Evolutionary conservation across 2,329 filamentous ascomycete species (phyloP), one percentile per base, ranked within the genome.

Genomic region (Aureobasidium sp.): DNA sequence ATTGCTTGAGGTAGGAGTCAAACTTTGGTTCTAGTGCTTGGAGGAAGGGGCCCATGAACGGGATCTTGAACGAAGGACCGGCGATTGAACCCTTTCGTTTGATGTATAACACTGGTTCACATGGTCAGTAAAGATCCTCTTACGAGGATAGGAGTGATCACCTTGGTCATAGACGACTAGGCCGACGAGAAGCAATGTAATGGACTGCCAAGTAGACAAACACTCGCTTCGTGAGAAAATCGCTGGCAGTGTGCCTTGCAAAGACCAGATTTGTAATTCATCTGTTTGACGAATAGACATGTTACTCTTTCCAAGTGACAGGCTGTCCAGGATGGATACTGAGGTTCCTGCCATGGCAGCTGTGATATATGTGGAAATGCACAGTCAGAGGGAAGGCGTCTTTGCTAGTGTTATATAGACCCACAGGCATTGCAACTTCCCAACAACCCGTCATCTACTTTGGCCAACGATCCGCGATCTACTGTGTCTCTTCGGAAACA

Each of bases 1-100:
- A 99, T 86, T 98, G 98, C 68, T 87, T 91, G 78, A 95, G 88
- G 83, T 99, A 99, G 75, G 95, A 89, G 68, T 91, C 90, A 78
- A 98, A 98, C 75, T 95, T 93, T 66, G 96, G 96, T 79, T 97
- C 91, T 73, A 98, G 85, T 33, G 94, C 97, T 76, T 98, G 85
- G 66, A 98, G 86, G 80, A 99, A 98, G 7, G 96, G 95, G n/a
- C 96, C 96, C 78, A 98, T 81, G 74, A 85, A 84, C 65, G 82
- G 82, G 48, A 80, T 77, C 71, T 85, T 85, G 76, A 77, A 80
- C 31, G 76, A 67, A n/a, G 82, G 81, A 27, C 82, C 82, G 20
- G 78, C 79, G 66, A 85, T 81, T 29, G 77, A 74, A 61, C 81
- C 81, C 71, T 85, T 85, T 58, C 79, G 75, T 69, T 72, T 77